phyloP scores from a whole-genome alignment of 345 rosid species.

The Salix suchowensis region DNA sequence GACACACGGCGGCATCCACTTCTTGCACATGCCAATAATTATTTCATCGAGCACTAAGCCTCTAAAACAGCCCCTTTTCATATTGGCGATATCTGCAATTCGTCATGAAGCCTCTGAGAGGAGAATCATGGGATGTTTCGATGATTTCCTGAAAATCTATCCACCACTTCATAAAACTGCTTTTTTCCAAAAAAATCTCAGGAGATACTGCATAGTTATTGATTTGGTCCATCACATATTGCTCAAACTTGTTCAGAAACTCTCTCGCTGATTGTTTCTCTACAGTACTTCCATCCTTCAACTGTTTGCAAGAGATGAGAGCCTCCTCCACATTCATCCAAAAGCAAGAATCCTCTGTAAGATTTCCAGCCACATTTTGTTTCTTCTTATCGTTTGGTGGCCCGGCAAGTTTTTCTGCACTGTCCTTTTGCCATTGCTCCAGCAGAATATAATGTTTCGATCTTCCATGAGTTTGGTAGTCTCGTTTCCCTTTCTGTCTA shows the following conservation, averaged over 20 bases:
- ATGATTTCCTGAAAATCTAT: constrained; percentile 29
- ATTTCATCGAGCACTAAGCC: not conserved
- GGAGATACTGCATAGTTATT: constrained; percentile 47
- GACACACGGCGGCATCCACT: too few relatives aligned
- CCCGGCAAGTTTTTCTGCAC: not conserved
- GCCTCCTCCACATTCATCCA: constrained; percentile 85
- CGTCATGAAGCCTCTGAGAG: constrained; percentile 41
- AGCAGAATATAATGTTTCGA: constrained; percentile 41
- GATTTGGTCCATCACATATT: constrained; percentile 37
- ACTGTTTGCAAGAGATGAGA: constrained; percentile 15
- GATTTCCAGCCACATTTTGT: constrained; percentile 17
- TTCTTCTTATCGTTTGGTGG: not conserved
- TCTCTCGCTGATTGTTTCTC: constrained; percentile 3
- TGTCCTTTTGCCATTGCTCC: constrained; percentile 41
- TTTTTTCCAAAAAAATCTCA: constrained; percentile 49
- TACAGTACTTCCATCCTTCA: constrained; percentile 1
- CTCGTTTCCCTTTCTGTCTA: constrained; percentile 1
- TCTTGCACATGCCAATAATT: too few relatives aligned
- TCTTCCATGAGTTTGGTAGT: constrained; percentile 41
- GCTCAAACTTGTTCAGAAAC: constrained; percentile 32
- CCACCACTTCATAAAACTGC: constrained; percentile 83
- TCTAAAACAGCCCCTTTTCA: constrained; percentile 12
- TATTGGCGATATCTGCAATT: constrained; percentile 20
- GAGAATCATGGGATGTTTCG: constrained; percentile 15
- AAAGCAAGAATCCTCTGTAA: constrained; percentile 69